Evolutionary conservation across 2,329 filamentous ascomycete genomes (phyloP), one percentile per base, ranked within the genome.

Genomic region (Cyphellophora europaea): DNA sequence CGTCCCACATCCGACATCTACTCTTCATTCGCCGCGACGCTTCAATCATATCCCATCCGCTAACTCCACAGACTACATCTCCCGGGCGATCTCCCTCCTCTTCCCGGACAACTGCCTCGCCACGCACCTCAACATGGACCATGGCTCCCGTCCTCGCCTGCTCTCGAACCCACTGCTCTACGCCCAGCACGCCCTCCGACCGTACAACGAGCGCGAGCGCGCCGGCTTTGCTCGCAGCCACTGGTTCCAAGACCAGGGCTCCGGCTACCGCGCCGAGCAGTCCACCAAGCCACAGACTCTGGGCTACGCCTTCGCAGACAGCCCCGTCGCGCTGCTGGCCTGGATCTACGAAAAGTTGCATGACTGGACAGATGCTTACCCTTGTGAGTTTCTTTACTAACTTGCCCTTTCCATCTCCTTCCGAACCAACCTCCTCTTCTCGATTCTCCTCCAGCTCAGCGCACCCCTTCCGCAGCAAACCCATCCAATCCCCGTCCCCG

Each of bases 271-370:
- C 43, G 40, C 65, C 2, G 57, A 71, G 40, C 79, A 85, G 47
- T 58, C 61, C 10, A 86, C 82, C 0, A 78, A 79, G 38, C 83
- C 84, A 0, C 75, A 84, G 33, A 89, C 83, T 0, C 52, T 88
- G 0, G 78, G 77, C 0, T 84, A 83, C 49, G 75, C 66, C 0
- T 63, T 88, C 3, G 66, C 72, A 1, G 82, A 87, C 52, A 78
- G 71, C 5, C 84, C 83, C 0, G 71, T 83, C 0, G 80, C 71
- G 0, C 59, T 86, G 3, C 63, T 89, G 1, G 74, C 80, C 0
- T 91, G 84, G 84, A 77, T 89, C 19, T 82, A 82, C 45, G 84
- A 89, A 58, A 89, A 89, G 53, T 59, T 89, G 23, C 74, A 79
- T 45, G 77, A 82, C 47, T 89, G 82, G 83, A 77, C 77, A 0